A percentile compares a stretch with the other conserved stretches of the same genome.
Evolutionary conservation across 805 yeast genomes (phyloP).

Genomic region (Lipomyces oligophaga): DNA sequence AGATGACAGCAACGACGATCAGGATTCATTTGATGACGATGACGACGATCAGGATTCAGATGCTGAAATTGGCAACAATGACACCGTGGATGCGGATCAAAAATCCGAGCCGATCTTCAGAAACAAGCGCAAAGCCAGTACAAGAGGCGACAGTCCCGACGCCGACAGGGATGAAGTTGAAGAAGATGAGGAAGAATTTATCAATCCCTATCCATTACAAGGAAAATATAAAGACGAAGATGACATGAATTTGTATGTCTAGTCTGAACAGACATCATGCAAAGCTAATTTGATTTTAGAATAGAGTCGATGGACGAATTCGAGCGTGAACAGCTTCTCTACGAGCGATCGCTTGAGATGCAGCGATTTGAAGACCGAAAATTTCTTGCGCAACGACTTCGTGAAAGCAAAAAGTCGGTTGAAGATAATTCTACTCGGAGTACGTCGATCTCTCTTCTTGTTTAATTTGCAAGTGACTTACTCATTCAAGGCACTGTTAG

Average conservation of each 20-base stretch:
- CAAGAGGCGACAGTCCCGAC: conserved; percentile 12
- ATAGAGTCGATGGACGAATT: conserved; percentile 78
- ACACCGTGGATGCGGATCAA: not conserved
- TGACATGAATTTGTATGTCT: conserved; percentile 52
- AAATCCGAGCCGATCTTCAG: not conserved
- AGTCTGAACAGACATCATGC: not conserved
- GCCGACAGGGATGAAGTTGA: conserved; percentile 37
- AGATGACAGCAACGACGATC: conserved; percentile 31
- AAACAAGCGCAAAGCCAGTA: no score
- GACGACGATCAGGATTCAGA: conserved; percentile 45
- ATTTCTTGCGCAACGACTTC: conserved; percentile 79
- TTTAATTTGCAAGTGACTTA: not conserved
- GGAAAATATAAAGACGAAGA: conserved; percentile 82
- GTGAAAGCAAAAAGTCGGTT: conserved; percentile 44
- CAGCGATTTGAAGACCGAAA: conserved; percentile 82
- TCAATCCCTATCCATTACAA: conserved; percentile 87
- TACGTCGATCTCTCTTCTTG: not conserved
- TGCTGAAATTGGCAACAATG: conserved; percentile 39
- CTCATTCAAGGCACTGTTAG: conserved; percentile 43
- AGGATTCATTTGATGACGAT: conserved; percentile 31
- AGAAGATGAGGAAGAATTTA: conserved; percentile 38
- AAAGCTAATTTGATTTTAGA: no score
- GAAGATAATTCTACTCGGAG: conserved; percentile 29
- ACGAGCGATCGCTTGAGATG: conserved; percentile 86
- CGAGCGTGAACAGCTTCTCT: conserved; percentile 84